These are phyloP conservation scores for Cymbopogon citratus DNA, from an alignment of 176 grass and related monocot species.

Conservation along the genomic window DNA sequence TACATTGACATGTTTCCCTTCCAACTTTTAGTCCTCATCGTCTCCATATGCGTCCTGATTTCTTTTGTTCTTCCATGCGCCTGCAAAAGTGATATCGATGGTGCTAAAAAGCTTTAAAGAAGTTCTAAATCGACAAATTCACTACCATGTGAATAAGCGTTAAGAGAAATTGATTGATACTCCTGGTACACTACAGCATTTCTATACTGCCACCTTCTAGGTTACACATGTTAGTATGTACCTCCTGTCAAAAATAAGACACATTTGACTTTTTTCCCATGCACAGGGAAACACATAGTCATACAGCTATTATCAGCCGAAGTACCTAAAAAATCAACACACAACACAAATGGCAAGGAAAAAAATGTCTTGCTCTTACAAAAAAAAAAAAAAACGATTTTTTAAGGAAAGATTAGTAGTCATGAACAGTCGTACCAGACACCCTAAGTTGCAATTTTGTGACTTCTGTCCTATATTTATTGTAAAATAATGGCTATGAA, in stretches of 20 bases:
- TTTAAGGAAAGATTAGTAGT: neutral
- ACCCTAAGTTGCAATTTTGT: neutral
- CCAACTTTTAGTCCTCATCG: slow-evolving; percentile 29
- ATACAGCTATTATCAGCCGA: neutral
- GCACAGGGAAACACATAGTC: neutral
- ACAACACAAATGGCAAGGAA: neutral
- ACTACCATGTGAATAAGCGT: neutral
- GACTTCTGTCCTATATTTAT: neutral
- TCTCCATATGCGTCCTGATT: slow-evolving; percentile 48
- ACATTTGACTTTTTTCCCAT: neutral
- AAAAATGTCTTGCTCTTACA: neutral
- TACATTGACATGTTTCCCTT: slow-evolving; percentile 3
- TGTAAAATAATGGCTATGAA: neutral
- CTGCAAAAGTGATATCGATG: slow-evolving; percentile 24
- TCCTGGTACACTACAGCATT: neutral
- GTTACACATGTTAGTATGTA: neutral
- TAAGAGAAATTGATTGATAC: neutral
- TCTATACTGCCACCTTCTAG: neutral
- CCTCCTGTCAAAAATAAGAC: neutral
- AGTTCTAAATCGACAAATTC: neutral
- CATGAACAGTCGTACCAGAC: neutral
- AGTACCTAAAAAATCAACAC: neutral
- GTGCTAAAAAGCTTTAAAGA: neutral
- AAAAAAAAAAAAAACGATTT: neutral
- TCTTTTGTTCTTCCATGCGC: slow-evolving; percentile 59